Conservation (phyloP, 768 basidiomycete species). For the Phylloporus sp. region DNA sequence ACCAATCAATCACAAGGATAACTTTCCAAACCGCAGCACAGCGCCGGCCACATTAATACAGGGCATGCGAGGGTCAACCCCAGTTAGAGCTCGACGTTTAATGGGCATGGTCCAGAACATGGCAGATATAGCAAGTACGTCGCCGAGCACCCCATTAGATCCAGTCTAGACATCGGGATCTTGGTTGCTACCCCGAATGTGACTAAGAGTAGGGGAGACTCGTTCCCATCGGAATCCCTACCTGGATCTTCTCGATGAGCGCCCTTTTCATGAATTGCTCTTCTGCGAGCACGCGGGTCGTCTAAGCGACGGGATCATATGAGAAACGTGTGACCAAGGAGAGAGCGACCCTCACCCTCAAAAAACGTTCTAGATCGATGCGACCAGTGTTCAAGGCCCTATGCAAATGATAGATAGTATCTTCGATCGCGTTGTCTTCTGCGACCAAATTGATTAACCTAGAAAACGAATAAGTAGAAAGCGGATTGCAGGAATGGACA, state of each 20-base stretch:
- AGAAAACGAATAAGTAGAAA: conserved; percentile 3
- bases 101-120: conserved; percentile 28
- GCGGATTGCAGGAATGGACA: background rate
- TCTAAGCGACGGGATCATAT: conserved; percentile 39
- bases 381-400: conserved; percentile 86
- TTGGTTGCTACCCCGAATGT: conserved; percentile 33
- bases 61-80: conserved; percentile 19
- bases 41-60: conserved; percentile 12
- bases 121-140: conserved; percentile 34
- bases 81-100: conserved; percentile 18
- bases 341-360: conserved; percentile 58
- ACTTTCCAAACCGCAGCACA: conserved; percentile 20
- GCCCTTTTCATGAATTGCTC: conserved; percentile 98
- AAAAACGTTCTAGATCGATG: conserved; percentile 91
- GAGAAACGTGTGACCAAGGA: conserved; percentile 14
- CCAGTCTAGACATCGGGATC: conserved; percentile 24
- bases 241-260: conserved; percentile 84
- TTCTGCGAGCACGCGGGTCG: conserved; percentile 81
- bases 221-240: conserved; percentile 49
- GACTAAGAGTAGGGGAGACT: conserved; percentile 37
- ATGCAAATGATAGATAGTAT: conserved; percentile 95
- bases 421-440: conserved; percentile 98
- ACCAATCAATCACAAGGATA: conserved; percentile 25
- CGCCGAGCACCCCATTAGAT: conserved; percentile 32
- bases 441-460: conserved; percentile 96